Evolutionary conservation across 148 eudicot species (phyloP).

Genomic region (Rhododendron ovatum): DNA sequence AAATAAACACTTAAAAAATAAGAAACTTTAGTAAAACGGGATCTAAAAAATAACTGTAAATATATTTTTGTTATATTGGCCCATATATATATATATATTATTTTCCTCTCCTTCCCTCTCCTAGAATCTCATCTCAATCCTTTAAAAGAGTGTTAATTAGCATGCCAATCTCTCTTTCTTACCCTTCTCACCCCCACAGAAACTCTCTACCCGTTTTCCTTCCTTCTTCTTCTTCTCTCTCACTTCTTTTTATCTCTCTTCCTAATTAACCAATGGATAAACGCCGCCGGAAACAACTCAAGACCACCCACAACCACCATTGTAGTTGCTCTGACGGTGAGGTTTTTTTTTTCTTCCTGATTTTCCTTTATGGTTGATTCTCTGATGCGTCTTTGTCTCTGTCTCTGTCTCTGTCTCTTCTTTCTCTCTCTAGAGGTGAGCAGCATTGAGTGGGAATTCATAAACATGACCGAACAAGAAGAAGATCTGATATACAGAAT

Average conservation of each 20-base stretch:
- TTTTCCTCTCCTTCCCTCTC: not conserved
- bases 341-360: not conserved
- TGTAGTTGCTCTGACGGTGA: constrained; percentile 13
- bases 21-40: too few relatives aligned
- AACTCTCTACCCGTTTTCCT: not conserved
- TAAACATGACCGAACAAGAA: constrained; percentile 39
- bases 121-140: not conserved
- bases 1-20: too few relatives aligned
- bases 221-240: not conserved
- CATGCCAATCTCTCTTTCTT: not conserved
- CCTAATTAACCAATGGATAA: constrained; percentile 5
- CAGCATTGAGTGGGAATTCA: constrained; percentile 35
- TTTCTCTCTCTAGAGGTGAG: constrained; percentile 24
- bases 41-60: too few relatives aligned
- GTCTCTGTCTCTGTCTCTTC: not conserved
- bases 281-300: constrained; percentile 13
- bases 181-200: not conserved
- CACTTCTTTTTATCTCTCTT: too few relatives aligned
- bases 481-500: constrained; percentile 38
- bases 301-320: not conserved
- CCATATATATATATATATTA: not conserved
- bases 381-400: not conserved
- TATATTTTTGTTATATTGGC: too few relatives aligned
- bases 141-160: not conserved
- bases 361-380: not conserved